These are phyloP conservation scores for Hippophae gyantsensis DNA, from an alignment of 306 rosid species.

Conservation along the genomic window DNA sequence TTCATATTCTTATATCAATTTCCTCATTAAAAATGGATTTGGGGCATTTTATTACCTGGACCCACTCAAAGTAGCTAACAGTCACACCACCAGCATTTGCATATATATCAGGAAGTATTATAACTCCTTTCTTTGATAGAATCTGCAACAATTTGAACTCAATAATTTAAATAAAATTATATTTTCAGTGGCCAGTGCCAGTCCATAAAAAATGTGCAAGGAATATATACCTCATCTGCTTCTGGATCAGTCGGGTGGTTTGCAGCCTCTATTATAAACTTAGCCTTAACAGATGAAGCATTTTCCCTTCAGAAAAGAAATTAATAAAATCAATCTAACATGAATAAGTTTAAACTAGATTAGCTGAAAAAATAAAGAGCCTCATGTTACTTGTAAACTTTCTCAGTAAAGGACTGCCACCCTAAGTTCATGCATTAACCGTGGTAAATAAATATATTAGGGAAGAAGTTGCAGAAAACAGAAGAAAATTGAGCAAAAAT, in stretches of 20 bases:
- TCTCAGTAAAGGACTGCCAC: too few species aligned
- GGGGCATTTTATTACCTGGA: constrained; percentile 31
- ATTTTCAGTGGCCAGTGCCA: background rate
- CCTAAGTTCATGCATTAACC: too few species aligned
- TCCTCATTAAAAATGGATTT: background rate
- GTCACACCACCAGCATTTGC: constrained; percentile 56
- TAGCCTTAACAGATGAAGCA: constrained; percentile 44
- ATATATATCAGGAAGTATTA: constrained; percentile 42
- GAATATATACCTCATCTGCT: constrained; percentile 40
- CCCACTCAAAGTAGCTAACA: constrained; percentile 58
- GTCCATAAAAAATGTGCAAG: background rate
- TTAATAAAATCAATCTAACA: background rate
- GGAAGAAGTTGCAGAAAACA: too few species aligned
- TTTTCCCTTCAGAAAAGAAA: constrained; percentile 35
- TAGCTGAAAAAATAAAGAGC: background rate
- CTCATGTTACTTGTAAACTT: background rate
- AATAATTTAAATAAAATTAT: constrained; percentile 10
- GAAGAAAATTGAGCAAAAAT: too few species aligned
- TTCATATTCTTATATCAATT: background rate
- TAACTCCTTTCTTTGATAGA: constrained; percentile 43
- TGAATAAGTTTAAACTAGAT: background rate
- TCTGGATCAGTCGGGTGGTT: constrained; percentile 60
- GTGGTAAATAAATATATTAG: too few species aligned
- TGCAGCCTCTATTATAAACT: constrained; percentile 51
- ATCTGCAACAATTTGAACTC: constrained; percentile 30